phyloP scores from a whole-genome alignment of 164 flowering plant species.

The Stephania yunnanensis region DNA sequence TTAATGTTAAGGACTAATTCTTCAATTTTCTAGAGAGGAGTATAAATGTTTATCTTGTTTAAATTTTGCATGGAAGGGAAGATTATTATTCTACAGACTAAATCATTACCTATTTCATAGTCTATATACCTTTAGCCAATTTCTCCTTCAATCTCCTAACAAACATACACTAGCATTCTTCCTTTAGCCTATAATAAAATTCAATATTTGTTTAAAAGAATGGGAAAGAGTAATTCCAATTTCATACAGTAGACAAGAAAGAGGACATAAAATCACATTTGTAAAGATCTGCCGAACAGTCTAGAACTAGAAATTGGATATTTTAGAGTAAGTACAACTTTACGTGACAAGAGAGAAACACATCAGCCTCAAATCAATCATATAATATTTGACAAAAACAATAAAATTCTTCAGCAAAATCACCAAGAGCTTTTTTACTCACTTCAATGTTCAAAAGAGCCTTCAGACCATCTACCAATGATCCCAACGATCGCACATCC shows the following conservation, averaged over 20 bases:
- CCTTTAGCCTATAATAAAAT: background rate
- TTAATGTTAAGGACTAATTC: background rate
- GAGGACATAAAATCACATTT: background rate
- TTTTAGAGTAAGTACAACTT: background rate
- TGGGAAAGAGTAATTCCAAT: background rate
- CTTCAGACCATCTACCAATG: constrained; percentile 91
- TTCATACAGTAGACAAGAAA: background rate
- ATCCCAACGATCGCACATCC: constrained; percentile 71
- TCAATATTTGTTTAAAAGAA: background rate
- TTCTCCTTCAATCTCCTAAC: background rate
- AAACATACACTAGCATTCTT: background rate
- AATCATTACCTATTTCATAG: background rate
- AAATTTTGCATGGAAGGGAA: background rate
- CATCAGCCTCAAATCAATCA: background rate
- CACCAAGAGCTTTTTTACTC: constrained; percentile 24
- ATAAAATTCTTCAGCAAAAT: background rate
- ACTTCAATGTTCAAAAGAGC: constrained; percentile 91
- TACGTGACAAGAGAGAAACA: background rate
- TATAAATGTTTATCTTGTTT: background rate
- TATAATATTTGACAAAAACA: background rate
- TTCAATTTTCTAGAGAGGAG: background rate
- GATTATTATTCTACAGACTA: background rate
- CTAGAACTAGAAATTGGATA: background rate
- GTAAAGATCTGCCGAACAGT: background rate
- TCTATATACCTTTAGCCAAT: background rate